Base-by-base conservation (phyloP, 1,284 basidiomycete genomes). In the Trichosporon faecale region DNA sequence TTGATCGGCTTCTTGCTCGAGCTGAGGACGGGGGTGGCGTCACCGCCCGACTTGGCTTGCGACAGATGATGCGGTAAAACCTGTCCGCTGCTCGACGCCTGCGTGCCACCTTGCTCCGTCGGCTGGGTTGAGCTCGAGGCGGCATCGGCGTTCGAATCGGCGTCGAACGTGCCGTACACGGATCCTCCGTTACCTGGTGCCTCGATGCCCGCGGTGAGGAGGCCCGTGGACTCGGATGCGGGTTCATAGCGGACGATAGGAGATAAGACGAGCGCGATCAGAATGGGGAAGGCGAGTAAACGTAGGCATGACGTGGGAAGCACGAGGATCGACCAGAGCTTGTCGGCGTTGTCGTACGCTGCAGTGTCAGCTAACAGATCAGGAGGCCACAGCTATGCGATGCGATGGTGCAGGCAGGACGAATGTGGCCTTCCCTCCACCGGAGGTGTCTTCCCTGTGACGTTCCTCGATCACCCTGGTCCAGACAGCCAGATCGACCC, bases 201-300 rank as follows among this genome's bases (percentile, higher is more conserved):
- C n/a, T 70, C 40, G 31, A 66, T 66, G 4, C 73, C 57, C 11
- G 57, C 68, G 3, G 69, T 63, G 31, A 82, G 75, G 1, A 82
- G 74, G 18, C 76, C 69, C 7, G 80, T 77, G 21, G 67, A 68
- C 67, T 81, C 80, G 66, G 75, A 74, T 2, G 79, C 79, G 3
- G 76, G 70, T 69, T 79, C 76, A 70, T 72, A 82, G 9, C 74
- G 66, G 64, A 82, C 70, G 25, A 76, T 69, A 0, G 81, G 80
- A 35, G 67, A 76, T 18, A 75, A 70, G 2, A 79, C 74, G 21
- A 78, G 71, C 35, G 73, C 68, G 25, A 79, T 35, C 16, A 82
- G 74, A 31, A 79, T 64, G 18, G 78, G 77, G 9, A 81, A 73
- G n/a, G 79, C 67, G 9, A 81, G 57, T 0, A 72, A 37, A 14